Base-by-base conservation (phyloP, 805 yeast genomes). In the Starmerella gropengiesseri region DNA sequence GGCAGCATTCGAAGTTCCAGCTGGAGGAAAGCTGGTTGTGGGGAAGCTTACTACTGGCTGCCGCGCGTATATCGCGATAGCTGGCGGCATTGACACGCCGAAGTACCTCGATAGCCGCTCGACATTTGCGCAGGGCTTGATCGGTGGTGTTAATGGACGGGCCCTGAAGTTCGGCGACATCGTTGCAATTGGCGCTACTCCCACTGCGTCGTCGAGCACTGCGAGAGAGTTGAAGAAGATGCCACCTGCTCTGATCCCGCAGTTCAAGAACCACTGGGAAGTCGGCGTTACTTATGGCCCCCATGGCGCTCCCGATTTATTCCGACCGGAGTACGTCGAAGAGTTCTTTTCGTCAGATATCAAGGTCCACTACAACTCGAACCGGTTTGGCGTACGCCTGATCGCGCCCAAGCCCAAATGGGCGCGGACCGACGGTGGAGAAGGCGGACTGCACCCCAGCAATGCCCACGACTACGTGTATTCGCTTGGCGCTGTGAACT, bases 391-490 rank as follows among this genome's bases (percentile, higher is more conserved):
- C 60, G 94, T 89, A 27, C 75, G 97, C 59, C 69, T 89, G 53
- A 77, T 81, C 51, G 96, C 96, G 34, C 97, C 97, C 45, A 89
- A 86, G 63, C 98, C 97, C 11, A 71, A 75, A 58, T 91, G 97
- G 98, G 95, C 96, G 11, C 76, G 98, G 66, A 61, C 71, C 8
- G 95, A 86, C 60, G 98, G 97, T 65, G 98, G 97, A 47, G 95
- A 86, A 56, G 98, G 91, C 45, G 98, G 98, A 44, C 70, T 89
- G 58, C 98, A 89, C 67, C 98, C 98, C 38, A 86, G 96, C n/a
- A 89, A 89, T 64, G 87, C 95, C 32, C 97, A 89, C 60, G 98
- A 89, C 66, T 91, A 89, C 58, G 97, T 89, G 41, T 89, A 89
- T 61, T 85, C 97, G 1, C 66, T 86, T 41, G 97, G 98, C 55